Conservation (phyloP, 148 eudicot species). For the Tetragonia tetragonoides region DNA sequence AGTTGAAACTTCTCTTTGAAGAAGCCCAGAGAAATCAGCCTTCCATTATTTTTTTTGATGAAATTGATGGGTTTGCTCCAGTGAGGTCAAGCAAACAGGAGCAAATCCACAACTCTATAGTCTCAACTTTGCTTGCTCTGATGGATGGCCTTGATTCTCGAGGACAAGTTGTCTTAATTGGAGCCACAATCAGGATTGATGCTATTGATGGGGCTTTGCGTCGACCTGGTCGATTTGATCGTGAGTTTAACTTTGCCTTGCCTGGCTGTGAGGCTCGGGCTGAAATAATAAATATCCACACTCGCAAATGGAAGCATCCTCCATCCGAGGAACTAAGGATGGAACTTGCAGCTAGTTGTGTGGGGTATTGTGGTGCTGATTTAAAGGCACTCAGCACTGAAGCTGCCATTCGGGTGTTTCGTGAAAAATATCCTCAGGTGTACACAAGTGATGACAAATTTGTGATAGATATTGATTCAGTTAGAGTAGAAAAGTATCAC, state of each 20-base stretch:
- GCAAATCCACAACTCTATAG: constrained; percentile 98
- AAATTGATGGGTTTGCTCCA: constrained; percentile 98
- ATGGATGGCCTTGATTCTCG: constrained; percentile 99
- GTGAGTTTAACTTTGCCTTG: constrained; percentile 91
- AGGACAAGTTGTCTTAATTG: constrained; percentile 98
- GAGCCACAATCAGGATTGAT: constrained; percentile 96
- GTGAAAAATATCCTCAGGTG: constrained; percentile 98
- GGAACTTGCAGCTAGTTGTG: constrained; percentile 99
- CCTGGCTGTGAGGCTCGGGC: constrained; percentile 98
- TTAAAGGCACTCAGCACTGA: constrained; percentile 96
- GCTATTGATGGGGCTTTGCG: constrained; percentile 99
- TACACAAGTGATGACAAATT: constrained; percentile 99
- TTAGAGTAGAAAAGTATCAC: constrained; percentile 77
- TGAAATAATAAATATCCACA: constrained; percentile 91
- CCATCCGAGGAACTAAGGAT: constrained; percentile 68
- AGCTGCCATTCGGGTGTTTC: constrained; percentile 98
- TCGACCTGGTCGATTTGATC: constrained; percentile 99
- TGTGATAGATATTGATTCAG: constrained; percentile 89
- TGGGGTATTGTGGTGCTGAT: constrained; percentile 99
- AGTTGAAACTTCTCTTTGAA: constrained; percentile 86
- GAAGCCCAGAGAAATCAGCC: constrained; percentile 99
- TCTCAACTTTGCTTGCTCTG: constrained; percentile 93
- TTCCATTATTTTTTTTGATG: constrained; percentile 95
- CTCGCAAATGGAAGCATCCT: constrained; percentile 96
- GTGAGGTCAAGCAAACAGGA: constrained; percentile 99